Conservation (phyloP, 257 asterid species). For the Solanum etuberosum region DNA sequence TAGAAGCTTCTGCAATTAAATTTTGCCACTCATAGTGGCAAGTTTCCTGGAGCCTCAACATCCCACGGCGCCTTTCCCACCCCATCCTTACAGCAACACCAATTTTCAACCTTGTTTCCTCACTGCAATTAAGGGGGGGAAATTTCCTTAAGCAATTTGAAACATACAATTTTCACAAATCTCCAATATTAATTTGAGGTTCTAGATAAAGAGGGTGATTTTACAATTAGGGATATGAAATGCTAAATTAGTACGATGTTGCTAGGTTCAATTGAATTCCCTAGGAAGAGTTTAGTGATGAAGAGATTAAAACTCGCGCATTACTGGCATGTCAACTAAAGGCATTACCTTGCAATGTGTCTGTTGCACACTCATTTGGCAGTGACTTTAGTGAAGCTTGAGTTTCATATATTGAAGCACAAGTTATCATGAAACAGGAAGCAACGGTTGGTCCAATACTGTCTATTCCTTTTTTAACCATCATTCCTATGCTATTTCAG, state of each 20-base stretch:
- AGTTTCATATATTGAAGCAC: neutral
- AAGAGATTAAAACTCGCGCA: neutral
- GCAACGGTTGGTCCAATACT: neutral
- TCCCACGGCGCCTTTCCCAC: conserved; percentile 82
- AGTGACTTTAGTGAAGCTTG: neutral
- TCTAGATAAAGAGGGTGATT: neutral
- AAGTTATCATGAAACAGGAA: neutral
- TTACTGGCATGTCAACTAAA: neutral
- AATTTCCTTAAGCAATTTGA: neutral
- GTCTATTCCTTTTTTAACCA: neutral
- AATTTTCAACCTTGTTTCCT: conserved; percentile 69
- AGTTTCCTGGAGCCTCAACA: conserved; percentile 62
- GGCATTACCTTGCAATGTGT: neutral
- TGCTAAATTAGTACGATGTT: neutral
- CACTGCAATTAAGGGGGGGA: conserved; percentile 17
- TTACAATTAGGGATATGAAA: neutral
- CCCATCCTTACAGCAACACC: conserved; percentile 79
- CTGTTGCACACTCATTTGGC: neutral
- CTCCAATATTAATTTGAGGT: neutral
- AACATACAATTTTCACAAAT: neutral
- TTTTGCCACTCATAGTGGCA: conserved; percentile 77
- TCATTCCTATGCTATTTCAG: neutral
- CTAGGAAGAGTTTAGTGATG: neutral
- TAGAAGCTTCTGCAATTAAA: conserved; percentile 63
- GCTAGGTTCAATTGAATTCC: neutral